These are phyloP conservation scores for Corynascus novoguineensis DNA, from an alignment of 495 filamentous ascomycete species.

Conservation along the genomic window DNA sequence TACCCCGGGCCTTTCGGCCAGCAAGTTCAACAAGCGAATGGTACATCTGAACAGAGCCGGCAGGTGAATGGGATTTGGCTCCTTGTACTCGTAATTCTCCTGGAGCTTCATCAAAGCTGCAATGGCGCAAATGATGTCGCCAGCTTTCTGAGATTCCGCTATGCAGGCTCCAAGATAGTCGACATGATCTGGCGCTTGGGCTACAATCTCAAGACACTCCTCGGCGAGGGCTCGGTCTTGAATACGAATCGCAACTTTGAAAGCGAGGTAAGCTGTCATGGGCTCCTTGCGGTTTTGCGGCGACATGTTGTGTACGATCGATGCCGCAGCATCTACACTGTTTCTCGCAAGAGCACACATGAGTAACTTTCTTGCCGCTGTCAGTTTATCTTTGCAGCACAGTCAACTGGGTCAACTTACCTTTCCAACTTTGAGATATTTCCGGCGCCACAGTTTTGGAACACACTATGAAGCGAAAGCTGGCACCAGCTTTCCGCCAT, in stretches of 20 bases:
- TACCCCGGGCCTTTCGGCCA: slow-evolving; percentile 43
- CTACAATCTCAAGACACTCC: slow-evolving; percentile 52
- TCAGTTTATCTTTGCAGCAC: neutral
- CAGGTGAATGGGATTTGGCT: slow-evolving; percentile 53
- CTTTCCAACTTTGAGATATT: slow-evolving; percentile 65
- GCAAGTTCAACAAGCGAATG: slow-evolving; percentile 52
- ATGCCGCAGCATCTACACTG: slow-evolving; percentile 47
- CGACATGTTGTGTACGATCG: slow-evolving; percentile 57
- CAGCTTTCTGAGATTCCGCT: slow-evolving; percentile 62
- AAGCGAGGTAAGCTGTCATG: slow-evolving; percentile 65
- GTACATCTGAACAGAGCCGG: slow-evolving; percentile 62
- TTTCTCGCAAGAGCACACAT: slow-evolving; percentile 56
- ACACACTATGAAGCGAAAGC: slow-evolving; percentile 59
- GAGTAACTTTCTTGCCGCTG: slow-evolving; percentile 58
- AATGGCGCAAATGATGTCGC: slow-evolving; percentile 54
- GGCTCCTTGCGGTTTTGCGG: slow-evolving; percentile 50
- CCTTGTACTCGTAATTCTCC: slow-evolving; percentile 47
- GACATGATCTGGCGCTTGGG: slow-evolving; percentile 42
- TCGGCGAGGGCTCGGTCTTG: slow-evolving; percentile 54
- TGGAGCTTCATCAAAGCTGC: slow-evolving; percentile 54
- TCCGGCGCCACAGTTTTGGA: slow-evolving; percentile 55
- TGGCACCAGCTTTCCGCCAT: slow-evolving; percentile 64
- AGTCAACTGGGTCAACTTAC: slow-evolving; percentile 14
- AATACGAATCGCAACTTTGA: slow-evolving; percentile 62
- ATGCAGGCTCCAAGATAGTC: slow-evolving; percentile 70